phyloP scores from a whole-genome alignment of 2,329 filamentous ascomycete species.

The Fusarium sp. region DNA sequence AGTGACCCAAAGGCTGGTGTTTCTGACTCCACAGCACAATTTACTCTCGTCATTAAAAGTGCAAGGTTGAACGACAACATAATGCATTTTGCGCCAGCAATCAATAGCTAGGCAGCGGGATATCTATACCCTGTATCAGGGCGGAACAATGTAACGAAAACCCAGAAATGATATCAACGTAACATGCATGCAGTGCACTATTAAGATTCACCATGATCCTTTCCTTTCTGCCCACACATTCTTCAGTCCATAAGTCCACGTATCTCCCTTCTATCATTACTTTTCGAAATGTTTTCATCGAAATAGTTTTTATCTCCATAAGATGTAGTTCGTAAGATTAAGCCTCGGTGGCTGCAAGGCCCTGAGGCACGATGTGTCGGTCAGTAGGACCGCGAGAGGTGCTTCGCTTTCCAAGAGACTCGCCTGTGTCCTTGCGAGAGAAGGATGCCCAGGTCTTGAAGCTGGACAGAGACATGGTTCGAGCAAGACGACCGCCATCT shows the following conservation, averaged over 20 bases:
- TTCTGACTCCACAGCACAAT: not conserved
- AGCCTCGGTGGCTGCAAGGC: slow-evolving; percentile 46
- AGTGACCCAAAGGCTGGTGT: too few species aligned
- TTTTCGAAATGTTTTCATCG: slow-evolving; percentile 2
- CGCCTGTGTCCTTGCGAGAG: slow-evolving; percentile 58
- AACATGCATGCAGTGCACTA: slow-evolving; percentile 13
- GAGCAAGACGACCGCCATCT: slow-evolving; percentile 61
- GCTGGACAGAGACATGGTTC: slow-evolving; percentile 66
- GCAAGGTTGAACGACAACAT: not conserved
- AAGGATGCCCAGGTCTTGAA: slow-evolving; percentile 63
- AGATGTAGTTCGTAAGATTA: slow-evolving; percentile 27
- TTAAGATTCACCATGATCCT: slow-evolving; percentile 13
- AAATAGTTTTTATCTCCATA: slow-evolving; percentile 4
- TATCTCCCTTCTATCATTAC: slow-evolving; percentile 1
- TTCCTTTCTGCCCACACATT: not conserved
- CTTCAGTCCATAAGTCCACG: slow-evolving; percentile 8
- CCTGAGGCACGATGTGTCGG: slow-evolving; percentile 47
- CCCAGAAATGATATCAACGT: slow-evolving; percentile 31
- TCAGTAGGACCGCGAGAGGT: slow-evolving; percentile 39
- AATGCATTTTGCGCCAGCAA: slow-evolving; percentile 22
- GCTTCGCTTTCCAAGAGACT: slow-evolving; percentile 51
- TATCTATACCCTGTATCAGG: slow-evolving; percentile 43
- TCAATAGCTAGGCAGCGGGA: slow-evolving; percentile 25
- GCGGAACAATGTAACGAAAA: slow-evolving; percentile 33
- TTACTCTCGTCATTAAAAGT: not conserved